Conservation (phyloP, 2,329 filamentous ascomycete species). For the Cladophialophora bantiana region DNA sequence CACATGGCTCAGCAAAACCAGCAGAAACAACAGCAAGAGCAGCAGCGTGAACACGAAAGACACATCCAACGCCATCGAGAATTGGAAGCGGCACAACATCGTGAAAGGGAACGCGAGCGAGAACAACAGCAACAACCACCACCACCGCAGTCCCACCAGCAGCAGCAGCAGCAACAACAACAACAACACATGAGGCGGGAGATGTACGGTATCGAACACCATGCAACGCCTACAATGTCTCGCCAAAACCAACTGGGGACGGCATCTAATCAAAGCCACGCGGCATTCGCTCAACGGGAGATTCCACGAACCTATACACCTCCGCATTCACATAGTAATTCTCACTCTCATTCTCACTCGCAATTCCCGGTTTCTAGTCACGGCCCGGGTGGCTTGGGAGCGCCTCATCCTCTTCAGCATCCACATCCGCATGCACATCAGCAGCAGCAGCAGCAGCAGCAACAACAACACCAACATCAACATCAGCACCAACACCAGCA, state of each 20-base stretch:
- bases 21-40: slow-evolving; percentile 37
- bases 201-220: slow-evolving; percentile 30
- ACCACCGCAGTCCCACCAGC: slow-evolving; percentile 33
- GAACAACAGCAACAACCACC: slow-evolving; percentile 28
- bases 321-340: slow-evolving; percentile 28
- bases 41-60: slow-evolving; percentile 36
- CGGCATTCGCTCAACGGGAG: slow-evolving; percentile 32
- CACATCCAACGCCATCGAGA: slow-evolving; percentile 33
- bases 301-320: slow-evolving; percentile 35
- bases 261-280: slow-evolving; percentile 27
- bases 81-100: slow-evolving; percentile 29
- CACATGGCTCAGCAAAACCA: slow-evolving; percentile 36
- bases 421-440: slow-evolving; percentile 23
- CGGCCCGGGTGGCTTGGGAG: slow-evolving; percentile 17
- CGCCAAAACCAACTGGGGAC: slow-evolving; percentile 31
- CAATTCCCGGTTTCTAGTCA: slow-evolving; percentile 14
- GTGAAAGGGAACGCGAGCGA: slow-evolving; percentile 27
- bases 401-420: slow-evolving; percentile 18
- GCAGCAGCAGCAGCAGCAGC: slow-evolving; percentile 21
- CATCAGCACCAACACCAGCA: slow-evolving; percentile 19
- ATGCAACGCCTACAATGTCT: slow-evolving; percentile 20
- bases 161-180: slow-evolving; percentile 34
- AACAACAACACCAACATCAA: slow-evolving; percentile 19
- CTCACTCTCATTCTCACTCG: slow-evolving; percentile 22
- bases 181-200: slow-evolving; percentile 32